These are phyloP conservation scores for Shiraia bambusicola DNA, from an alignment of 2,329 filamentous ascomycete genomes.

Conservation along the genomic window DNA sequence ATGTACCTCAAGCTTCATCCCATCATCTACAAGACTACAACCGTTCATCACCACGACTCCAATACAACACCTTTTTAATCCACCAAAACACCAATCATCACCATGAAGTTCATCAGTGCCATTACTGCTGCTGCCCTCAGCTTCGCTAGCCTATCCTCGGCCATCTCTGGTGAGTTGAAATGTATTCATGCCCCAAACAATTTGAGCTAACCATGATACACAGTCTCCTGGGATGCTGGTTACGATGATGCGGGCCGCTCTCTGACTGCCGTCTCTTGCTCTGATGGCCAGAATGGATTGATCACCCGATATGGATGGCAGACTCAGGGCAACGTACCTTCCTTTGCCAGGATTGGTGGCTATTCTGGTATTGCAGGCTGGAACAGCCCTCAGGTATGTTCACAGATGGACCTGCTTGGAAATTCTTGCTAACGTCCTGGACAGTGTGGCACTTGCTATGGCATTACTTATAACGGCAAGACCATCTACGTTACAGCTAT, in stretches of 20 bases:
- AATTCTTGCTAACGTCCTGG: slow-evolving; percentile 8
- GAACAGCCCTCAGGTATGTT: slow-evolving; percentile 41
- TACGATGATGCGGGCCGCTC: slow-evolving; percentile 65
- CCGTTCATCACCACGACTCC: neutral
- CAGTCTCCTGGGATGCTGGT: slow-evolving; percentile 69
- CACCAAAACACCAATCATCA: slow-evolving; percentile 13
- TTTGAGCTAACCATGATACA: slow-evolving; percentile 6
- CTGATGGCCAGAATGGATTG: slow-evolving; percentile 67
- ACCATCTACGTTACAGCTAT: slow-evolving; percentile 54
- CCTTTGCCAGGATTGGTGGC: slow-evolving; percentile 54
- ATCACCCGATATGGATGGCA: slow-evolving; percentile 62
- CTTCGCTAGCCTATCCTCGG: slow-evolving; percentile 34
- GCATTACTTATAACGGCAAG: slow-evolving; percentile 50
- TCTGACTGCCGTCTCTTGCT: slow-evolving; percentile 64
- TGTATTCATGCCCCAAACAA: neutral
- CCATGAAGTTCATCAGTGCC: slow-evolving; percentile 37
- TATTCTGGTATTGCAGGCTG: slow-evolving; percentile 51
- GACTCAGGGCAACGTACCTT: slow-evolving; percentile 49
- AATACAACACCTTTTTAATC: neutral
- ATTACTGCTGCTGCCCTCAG: slow-evolving; percentile 27
- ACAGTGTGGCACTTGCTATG: slow-evolving; percentile 57
- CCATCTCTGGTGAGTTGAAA: slow-evolving; percentile 31
- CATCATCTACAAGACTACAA: slow-evolving; percentile 5
- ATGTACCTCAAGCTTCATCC: slow-evolving; percentile 13
- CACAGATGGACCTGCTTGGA: neutral